Base-by-base conservation (phyloP, 2,329 filamentous ascomycete species). In the Neonectria punicea region DNA sequence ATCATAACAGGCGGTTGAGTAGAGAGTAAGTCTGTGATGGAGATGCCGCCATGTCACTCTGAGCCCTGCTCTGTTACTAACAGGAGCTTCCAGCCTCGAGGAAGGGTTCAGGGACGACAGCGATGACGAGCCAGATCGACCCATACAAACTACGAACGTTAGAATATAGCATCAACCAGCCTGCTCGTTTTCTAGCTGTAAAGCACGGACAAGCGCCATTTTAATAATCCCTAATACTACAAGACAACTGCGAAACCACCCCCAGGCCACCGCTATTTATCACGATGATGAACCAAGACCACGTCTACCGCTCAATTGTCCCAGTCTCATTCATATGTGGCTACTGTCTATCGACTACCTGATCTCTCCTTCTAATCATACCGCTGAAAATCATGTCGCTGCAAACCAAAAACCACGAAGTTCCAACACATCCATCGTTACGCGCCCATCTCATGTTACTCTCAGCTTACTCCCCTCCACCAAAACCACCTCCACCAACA, bases 1-100 rank as follows among this genome's bases (percentile, higher is more conserved):
- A 88, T 66, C 84, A 83, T 53, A 81, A 84, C 47, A 83, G 87
- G 70, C 85, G 93, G 67, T 74, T 97, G 66, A 95, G 93, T 77
- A 85, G 93, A 80, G 93, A 97, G 82, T 89, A 79, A 77, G 86
- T 82, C 5, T 20, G 3, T 32, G 3, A 34, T 39, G 28, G 32
- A 22, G 14, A 34, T 53, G 16, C n/a, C 49, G 25, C 14, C 11
- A 30, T 13, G 25, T n/a, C 32, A 47, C 14, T 18, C 25, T 10
- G 53, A 9, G 16, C 13, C 34, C 9, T 61, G 50, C 11, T 28
- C 18, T 59, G n/a, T 64, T 57, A 50, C 68, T 73, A 39, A 73
- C 75, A 34, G 14, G 1, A 22, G 18, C n/a, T 11, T 36, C 16
- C 22, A 84, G 83, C 72, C 79, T 95, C 56, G 92, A 95, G 68